Percentiles rank a stretch among this genome's conserved stretches.
Evolutionary conservation across 371 early-diverging fungal species (phyloP).

Genomic region (Encephalitozoon hellem): DNA sequence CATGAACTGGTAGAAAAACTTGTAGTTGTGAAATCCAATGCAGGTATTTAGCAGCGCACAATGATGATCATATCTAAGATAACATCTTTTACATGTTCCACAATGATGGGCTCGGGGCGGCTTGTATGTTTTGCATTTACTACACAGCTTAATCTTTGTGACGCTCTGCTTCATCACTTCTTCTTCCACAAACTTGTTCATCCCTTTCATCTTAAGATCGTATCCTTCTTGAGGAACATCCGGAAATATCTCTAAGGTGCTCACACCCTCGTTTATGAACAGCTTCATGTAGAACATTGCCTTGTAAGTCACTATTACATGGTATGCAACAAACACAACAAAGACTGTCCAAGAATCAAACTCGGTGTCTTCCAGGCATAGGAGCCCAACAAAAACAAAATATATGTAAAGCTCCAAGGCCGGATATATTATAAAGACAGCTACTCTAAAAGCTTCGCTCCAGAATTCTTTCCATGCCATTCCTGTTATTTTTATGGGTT

Average conservation of each 20-base stretch:
- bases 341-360: slow-evolving; percentile 22
- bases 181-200: slow-evolving; percentile 58
- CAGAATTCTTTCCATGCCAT: background rate
- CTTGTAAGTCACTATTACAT: slow-evolving; percentile 37
- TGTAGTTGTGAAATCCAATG: slow-evolving; percentile 62
- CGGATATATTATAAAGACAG: slow-evolving; percentile 33
- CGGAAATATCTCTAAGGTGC: slow-evolving; percentile 54
- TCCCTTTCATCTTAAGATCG: slow-evolving; percentile 8
- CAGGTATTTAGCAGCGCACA: slow-evolving; percentile 55
- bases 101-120: slow-evolving; percentile 62
- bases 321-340: slow-evolving; percentile 46
- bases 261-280: slow-evolving; percentile 38
- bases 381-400: slow-evolving; percentile 53
- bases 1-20: slow-evolving; percentile 59
- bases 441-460: background rate
- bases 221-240: background rate
- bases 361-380: slow-evolving; percentile 36
- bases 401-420: slow-evolving; percentile 49
- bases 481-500: background rate
- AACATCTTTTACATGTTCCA: slow-evolving; percentile 58
- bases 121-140: slow-evolving; percentile 61
- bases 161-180: slow-evolving; percentile 35
- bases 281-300: slow-evolving; percentile 52
- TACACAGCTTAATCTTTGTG: slow-evolving; percentile 49
- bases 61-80: slow-evolving; percentile 61